Percentiles rank a stretch among this genome's conserved stretches.
These are phyloP conservation scores for Aristolochia contorta DNA, from an alignment of 164 flowering plant genomes.

Conservation along the genomic window DNA sequence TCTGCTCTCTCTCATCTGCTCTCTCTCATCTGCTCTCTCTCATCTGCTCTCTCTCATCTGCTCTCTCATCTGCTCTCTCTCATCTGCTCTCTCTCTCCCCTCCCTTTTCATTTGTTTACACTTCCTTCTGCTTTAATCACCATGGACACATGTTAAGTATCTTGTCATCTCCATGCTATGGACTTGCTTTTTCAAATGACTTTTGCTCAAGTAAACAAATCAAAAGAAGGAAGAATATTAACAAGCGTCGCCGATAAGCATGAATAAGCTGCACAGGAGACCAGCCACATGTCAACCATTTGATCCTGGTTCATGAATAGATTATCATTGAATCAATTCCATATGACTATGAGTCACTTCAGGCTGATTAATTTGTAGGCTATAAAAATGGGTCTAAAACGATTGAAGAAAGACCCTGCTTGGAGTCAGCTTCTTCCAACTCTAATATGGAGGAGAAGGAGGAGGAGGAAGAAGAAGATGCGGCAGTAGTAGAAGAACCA, in stretches of 20 bases:
- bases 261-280: neutral
- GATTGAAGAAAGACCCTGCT: neutral
- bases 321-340: neutral
- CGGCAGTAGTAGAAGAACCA: no score
- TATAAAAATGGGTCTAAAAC: neutral
- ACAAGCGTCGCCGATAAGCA: neutral
- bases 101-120: neutral
- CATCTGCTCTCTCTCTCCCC: neutral
- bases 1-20: no score
- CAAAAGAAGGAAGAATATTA: neutral
- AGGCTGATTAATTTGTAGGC: neutral
- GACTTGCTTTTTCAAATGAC: neutral
- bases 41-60: no score
- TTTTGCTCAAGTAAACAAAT: neutral
- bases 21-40: no score
- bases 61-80: no score
- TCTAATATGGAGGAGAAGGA: neutral
- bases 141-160: conserved; percentile 2
- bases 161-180: neutral
- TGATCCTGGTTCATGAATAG: neutral
- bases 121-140: neutral
- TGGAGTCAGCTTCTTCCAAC: neutral
- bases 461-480: neutral
- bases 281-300: conserved; percentile 2
- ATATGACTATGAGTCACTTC: no score